Evolutionary conservation across 805 yeast genomes (phyloP), one percentile per base, ranked within the genome.

Genomic region (Candida quercuum): DNA sequence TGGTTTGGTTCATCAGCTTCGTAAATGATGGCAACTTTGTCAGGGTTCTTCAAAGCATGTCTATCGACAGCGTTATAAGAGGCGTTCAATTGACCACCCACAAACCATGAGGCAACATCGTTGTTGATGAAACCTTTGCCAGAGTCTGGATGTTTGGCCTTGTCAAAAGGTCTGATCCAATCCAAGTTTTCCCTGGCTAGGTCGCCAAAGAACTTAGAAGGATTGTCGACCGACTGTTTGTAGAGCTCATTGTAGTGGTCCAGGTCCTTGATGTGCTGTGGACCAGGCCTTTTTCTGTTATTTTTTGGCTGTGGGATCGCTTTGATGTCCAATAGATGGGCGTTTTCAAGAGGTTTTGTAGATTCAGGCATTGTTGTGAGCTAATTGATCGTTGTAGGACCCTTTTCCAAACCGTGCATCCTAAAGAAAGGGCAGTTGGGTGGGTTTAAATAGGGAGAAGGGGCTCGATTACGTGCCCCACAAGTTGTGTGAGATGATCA

Each of bases 21-120:
- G 63, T 86, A 91, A 51, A 93, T 81, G 32, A 85, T 67, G 39
- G 93, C 93, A 15, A 79, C 67, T 66, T 89, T 88, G 58, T 86
- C 74, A 32, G 99, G 98, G 56, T 78, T 82, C 47, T 72, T 74
- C 49, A 85, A 68, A 4, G 99, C 99, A 70, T 93, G 95, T 63
- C 98, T 78, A 63, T 91, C 99, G 46, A 91, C 95, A 62, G 93
- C 82, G 66, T 91, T 91, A 68, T 86, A 91, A 46, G 82, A 71
- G 28, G 99, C 99, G 58, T 93, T 93, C 58, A 91, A 72, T 66
- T 84, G 79, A 57, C 99, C 99, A 46, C 86, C 89, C 35, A 87
- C 64, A 56, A 93, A 93, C 98, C 98, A 93, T 26, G 97, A 87
- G 36, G 79, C 67, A 56, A 86, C 95, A 45, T 91, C 95, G 49